Evolutionary conservation across 331 rosid genomes (phyloP), one percentile per base, ranked within the genome.

Genomic region (Quercus phellos): DNA sequence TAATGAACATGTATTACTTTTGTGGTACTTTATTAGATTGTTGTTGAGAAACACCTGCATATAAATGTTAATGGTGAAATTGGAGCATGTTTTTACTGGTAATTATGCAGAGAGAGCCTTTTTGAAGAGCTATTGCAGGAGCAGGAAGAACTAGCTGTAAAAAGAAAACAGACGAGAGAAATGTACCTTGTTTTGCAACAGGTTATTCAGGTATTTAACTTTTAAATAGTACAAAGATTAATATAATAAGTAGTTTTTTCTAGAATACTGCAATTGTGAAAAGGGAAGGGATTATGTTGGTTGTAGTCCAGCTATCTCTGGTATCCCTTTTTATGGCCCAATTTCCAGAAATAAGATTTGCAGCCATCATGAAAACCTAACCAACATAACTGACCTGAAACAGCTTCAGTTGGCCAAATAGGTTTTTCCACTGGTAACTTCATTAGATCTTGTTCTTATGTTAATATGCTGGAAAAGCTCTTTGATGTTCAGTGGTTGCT

Each of bases 121-220:
- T 82, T 78, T 74, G 80, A 74, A 19, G 82, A 56, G 73, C 77
- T 82, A 27, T 60, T 82, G 77, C 58, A 68, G 61, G 83, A 82
- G 77, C 54, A 74, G 4, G 79, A 69, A 4, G 74, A 56, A 12
- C 55, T 68, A 51, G 61, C 19, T 16, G 64, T 27, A 59, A 74
- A 78, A 78, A 78, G 80, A 43, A 82, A 78, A 60, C 30, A 11
- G 24, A 35, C n/a, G 22, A 32, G 34, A 50, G 73, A 78, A 13
- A 35, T 69, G 30, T 14, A 68, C 21, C 14, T 5, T 46, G 74
- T 82, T 51, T 38, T 82, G 55, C 67, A 74, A 43, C 72, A 74
- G 6, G 77, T 77, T 10, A 17, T 82, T 30, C 68, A 82, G 86
- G 86, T 78, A 78, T 46, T 24, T 27, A 14, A 18, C 2, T 66